Percentiles rank a stretch among this genome's conserved stretches.
Conservation (phyloP, 176 grass and related monocot species). For the Eremochloa ophiuroides region DNA sequence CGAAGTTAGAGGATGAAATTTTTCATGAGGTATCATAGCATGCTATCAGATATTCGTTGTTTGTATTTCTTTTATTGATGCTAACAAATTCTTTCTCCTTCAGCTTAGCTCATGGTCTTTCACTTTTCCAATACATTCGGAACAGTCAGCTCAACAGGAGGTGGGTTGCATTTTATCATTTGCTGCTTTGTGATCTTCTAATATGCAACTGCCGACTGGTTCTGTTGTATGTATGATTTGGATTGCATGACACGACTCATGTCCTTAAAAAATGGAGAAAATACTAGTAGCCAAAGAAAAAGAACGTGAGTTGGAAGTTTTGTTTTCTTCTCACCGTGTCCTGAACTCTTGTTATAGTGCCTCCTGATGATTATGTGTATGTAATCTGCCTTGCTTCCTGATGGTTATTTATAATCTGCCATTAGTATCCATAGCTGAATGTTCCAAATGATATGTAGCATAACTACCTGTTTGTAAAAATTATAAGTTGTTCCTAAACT, state of each 20-base stretch:
- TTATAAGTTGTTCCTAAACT: background rate
- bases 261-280: background rate
- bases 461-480: background rate
- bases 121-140: conserved; percentile 54
- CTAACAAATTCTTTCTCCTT: conserved; percentile 33
- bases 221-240: background rate
- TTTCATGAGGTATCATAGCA: conserved; percentile 58
- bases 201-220: background rate
- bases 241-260: background rate
- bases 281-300: background rate
- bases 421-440: background rate
- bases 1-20: conserved; percentile 84
- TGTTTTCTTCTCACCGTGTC: background rate
- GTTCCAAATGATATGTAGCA: background rate
- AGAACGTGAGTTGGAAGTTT: background rate
- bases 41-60: background rate
- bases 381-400: background rate
- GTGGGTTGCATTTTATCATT: conserved; percentile 33
- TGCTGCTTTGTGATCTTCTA: conserved; percentile 5
- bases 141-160: conserved; percentile 55
- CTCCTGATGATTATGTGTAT: background rate
- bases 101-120: conserved; percentile 87
- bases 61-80: background rate
- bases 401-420: background rate
- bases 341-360: background rate